phyloP scores from a whole-genome alignment of 2,329 filamentous ascomycete species.

The Ambrosiella cleistominuta region DNA sequence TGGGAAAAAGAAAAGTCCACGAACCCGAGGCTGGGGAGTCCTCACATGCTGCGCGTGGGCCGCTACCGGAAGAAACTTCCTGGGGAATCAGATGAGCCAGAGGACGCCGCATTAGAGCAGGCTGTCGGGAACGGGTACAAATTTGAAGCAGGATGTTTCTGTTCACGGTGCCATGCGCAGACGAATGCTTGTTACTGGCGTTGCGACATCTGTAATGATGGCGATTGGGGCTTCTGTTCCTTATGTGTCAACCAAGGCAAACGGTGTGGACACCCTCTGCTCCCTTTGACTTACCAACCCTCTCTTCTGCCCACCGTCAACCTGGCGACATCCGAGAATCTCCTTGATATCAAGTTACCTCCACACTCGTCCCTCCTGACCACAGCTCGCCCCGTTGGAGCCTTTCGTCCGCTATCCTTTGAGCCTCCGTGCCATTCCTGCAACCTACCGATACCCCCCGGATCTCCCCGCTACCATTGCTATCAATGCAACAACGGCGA shows the following conservation, averaged over 20 bases:
- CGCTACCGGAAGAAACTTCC: slow-evolving; percentile 27
- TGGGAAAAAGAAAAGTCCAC: slow-evolving; percentile 37
- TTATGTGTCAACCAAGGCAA: slow-evolving; percentile 66
- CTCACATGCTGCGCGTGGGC: slow-evolving; percentile 40
- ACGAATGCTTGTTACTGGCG: slow-evolving; percentile 81
- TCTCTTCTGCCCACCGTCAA: not conserved
- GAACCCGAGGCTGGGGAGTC: slow-evolving; percentile 25
- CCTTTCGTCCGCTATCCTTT: slow-evolving; percentile 53
- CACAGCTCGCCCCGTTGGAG: slow-evolving; percentile 26
- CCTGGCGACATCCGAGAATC: not conserved
- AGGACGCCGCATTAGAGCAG: slow-evolving; percentile 26
- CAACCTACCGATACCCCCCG: slow-evolving; percentile 50
- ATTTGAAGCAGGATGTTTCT: slow-evolving; percentile 69
- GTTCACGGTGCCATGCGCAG: slow-evolving; percentile 53
- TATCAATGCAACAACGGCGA: slow-evolving; percentile 55
- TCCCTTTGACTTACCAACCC: slow-evolving; percentile 52
- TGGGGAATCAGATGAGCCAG: slow-evolving; percentile 13
- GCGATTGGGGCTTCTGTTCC: slow-evolving; percentile 90
- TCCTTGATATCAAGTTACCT: not conserved
- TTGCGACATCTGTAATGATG: slow-evolving; percentile 72
- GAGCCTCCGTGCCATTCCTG: slow-evolving; percentile 67
- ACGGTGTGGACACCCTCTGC: slow-evolving; percentile 64
- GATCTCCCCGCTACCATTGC: slow-evolving; percentile 61
- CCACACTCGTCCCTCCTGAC: not conserved
- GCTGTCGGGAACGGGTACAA: slow-evolving; percentile 36